Evolutionary conservation across 441 rosid genomes (phyloP).

Genomic region (Bocquillonia castaneifolia): DNA sequence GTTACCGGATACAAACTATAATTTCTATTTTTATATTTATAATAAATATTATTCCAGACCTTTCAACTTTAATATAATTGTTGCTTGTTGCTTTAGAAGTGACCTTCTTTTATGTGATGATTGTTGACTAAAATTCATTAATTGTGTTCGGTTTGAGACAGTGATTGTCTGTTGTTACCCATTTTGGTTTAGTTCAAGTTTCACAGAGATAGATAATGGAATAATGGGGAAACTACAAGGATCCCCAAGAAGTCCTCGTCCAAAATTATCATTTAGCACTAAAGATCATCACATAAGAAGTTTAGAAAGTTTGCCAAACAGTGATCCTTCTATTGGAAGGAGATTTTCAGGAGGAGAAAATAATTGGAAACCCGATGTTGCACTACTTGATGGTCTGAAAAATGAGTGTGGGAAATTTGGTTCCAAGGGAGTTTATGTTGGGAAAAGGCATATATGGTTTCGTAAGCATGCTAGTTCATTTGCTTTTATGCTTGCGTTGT

Average conservation of each 20-base stretch:
- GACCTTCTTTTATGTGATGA: not conserved
- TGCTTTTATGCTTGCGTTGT: conserved; percentile 41
- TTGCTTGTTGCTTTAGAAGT: conserved; percentile 6
- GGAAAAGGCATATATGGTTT: conserved; percentile 52
- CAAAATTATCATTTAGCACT: conserved; percentile 26
- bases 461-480: conserved; percentile 43
- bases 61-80: not conserved
- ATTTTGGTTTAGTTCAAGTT: conserved; percentile 12
- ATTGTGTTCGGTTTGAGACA: not conserved
- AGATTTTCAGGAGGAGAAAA: conserved; percentile 44
- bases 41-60: not conserved
- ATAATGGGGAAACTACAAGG: conserved; percentile 57
- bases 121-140: not conserved
- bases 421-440: conserved; percentile 38
- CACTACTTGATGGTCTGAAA: conserved; percentile 42
- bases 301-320: conserved; percentile 37
- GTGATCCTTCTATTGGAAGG: conserved; percentile 56
- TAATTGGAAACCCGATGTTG: conserved; percentile 35
- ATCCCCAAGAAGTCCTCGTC: conserved; percentile 38
- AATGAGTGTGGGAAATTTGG: conserved; percentile 42
- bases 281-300: conserved; percentile 32
- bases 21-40: not conserved
- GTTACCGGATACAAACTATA: conserved; percentile 7
- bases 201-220: conserved; percentile 12
- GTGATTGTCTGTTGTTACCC: not conserved